Conservation (phyloP, 2,329 filamentous ascomycete genomes). For the Colletotrichum tropicicola region DNA sequence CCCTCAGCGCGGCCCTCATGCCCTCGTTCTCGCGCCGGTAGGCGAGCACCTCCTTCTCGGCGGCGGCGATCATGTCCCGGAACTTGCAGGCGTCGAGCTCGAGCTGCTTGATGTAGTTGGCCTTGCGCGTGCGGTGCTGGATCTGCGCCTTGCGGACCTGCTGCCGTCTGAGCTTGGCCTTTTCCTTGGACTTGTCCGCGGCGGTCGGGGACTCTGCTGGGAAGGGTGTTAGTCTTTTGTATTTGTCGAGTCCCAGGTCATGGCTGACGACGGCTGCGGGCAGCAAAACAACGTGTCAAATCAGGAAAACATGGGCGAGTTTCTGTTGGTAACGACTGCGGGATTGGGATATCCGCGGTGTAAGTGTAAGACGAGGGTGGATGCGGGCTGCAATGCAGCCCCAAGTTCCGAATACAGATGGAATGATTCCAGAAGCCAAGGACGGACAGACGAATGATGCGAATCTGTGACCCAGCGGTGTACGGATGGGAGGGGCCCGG, state of each 20-base stretch:
- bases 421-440: conserved; percentile 24
- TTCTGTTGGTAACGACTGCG: background rate
- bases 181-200: conserved; percentile 40
- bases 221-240: background rate
- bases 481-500: conserved; percentile 11
- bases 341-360: background rate
- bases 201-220: conserved; percentile 1
- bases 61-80: conserved; percentile 54
- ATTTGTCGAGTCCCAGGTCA: background rate
- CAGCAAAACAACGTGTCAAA: background rate
- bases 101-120: conserved; percentile 62
- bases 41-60: conserved; percentile 47
- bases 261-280: background rate
- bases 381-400: background rate
- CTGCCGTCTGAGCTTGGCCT: conserved; percentile 55
- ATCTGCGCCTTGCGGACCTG: conserved; percentile 64
- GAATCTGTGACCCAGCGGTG: conserved; percentile 1
- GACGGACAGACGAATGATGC: conserved; percentile 2
- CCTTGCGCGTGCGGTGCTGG: conserved; percentile 65
- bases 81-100: conserved; percentile 59
- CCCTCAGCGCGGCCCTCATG: conserved; percentile 46
- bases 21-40: conserved; percentile 53
- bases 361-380: background rate
- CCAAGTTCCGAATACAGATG: conserved; percentile 1
- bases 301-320: background rate